Conservation (phyloP, 257 asterid genomes). For the Solanum pennellii region DNA sequence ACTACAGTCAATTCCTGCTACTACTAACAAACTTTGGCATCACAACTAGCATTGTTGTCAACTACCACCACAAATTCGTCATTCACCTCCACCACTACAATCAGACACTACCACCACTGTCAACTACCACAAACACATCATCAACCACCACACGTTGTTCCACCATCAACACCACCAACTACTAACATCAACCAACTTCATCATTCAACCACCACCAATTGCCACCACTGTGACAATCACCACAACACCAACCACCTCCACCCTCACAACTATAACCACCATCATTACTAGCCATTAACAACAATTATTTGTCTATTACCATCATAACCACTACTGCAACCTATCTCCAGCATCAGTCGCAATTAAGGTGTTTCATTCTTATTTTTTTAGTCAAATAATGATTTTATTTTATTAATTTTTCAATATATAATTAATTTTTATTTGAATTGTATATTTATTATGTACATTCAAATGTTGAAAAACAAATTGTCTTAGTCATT, state of each 20-base stretch:
- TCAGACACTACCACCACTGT: not conserved
- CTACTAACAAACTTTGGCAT: not conserved
- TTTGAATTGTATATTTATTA: not conserved
- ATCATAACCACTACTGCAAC: not conserved
- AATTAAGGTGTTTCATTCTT: not conserved
- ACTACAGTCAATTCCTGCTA: not conserved
- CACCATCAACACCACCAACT: not conserved
- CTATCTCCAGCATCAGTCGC: not conserved
- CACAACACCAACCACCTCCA: not conserved
- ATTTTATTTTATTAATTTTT: no score
- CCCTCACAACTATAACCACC: not conserved
- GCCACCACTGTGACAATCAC: not conserved
- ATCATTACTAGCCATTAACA: not conserved
- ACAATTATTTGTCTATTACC: not conserved
- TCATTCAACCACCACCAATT: not conserved
- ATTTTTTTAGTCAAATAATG: no score
- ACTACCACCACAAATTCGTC: not conserved
- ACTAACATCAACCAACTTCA: not conserved
- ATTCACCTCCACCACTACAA: not conserved
- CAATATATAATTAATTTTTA: no score
- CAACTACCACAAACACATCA: not conserved
- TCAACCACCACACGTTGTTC: not conserved
- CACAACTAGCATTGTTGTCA: not conserved
- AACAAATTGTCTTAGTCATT: not conserved
- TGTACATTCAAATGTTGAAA: not conserved